Conservation (phyloP, 306 rosid species). For the Spatholobus suberectus region DNA sequence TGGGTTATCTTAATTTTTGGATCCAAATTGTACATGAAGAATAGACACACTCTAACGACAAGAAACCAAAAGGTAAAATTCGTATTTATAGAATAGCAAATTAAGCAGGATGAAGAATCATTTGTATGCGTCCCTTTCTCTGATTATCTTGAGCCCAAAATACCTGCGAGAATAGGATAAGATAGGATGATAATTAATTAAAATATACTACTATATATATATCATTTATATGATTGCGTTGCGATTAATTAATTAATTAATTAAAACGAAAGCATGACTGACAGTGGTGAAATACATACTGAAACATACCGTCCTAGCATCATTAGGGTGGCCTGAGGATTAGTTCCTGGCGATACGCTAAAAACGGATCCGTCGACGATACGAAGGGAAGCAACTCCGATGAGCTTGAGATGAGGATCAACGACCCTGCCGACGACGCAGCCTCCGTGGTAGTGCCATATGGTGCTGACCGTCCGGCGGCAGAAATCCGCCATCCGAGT, state of each 20-base stretch:
- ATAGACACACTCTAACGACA: too few species aligned
- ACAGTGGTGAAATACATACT: too few species aligned
- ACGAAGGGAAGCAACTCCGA: slow-evolving; percentile 67
- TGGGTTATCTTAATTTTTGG: too few species aligned
- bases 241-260: too few species aligned
- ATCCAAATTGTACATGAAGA: too few species aligned
- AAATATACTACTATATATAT: too few species aligned
- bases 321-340: slow-evolving; percentile 92
- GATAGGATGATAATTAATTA: too few species aligned
- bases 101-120: slow-evolving; percentile 18
- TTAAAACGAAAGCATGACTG: too few species aligned
- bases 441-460: slow-evolving; percentile 98
- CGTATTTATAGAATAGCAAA: not conserved
- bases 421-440: slow-evolving; percentile 87
- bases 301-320: slow-evolving; percentile 99
- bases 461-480: slow-evolving; percentile 76
- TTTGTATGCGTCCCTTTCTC: slow-evolving; percentile 44
- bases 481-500: slow-evolving; percentile 75
- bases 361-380: slow-evolving; percentile 87
- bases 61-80: not conserved
- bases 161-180: slow-evolving; percentile 59
- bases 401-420: slow-evolving; percentile 57
- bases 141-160: slow-evolving; percentile 57
- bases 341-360: slow-evolving; percentile 82
- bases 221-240: too few species aligned